Evolutionary conservation across 306 rosid species (phyloP), one percentile per base, ranked within the genome.

Genomic region (Medicago arabica): DNA sequence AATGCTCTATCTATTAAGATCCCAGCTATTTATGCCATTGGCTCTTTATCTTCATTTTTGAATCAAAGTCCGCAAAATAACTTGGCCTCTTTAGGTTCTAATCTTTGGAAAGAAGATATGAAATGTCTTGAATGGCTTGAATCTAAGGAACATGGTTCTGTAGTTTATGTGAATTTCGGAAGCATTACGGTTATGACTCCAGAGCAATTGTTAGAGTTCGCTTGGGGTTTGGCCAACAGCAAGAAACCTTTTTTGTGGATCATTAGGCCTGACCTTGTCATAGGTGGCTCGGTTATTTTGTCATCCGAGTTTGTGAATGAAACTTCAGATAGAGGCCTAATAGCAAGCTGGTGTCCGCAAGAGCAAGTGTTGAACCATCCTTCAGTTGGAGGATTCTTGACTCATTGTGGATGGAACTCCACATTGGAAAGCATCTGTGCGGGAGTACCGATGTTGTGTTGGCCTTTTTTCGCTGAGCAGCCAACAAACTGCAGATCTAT

Each of bases 401-500:
- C 54, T 66, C 71, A 66, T 43, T 66, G 71, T 21, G 71, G 71
- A 19, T 66, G 71, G 71, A 66, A 66, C 53, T 66, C 54, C 3
- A 41, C 71, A 54, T 41, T 8, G 12, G 71, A 66, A 43, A 66
- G 71, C 34, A 66, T 66, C 0, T 41, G 38, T 66, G 54, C 71
- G 0, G 54, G 81, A n/a, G 69, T 77, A 8, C 81, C 81, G 8
- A 69, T 77, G 81, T 12, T 77, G n/a, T 77, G 69, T 16, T 77
- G 81, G 81, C 81, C 81, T 8, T 69, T 68, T 46, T 77, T 77
- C 8, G 40, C 28, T 4, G 72, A 67, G 3, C 72, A 67, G 6
- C 72, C 72, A 21, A 13, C 72, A 67, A 44, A 67, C 7, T 21
- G 72, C 46, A 44, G 31, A 51, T 34, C 0, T 16, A 34, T 70